These are phyloP conservation scores for Coemansia sp. DNA, from an alignment of 192 early-diverging fungal species.

Conservation along the genomic window DNA sequence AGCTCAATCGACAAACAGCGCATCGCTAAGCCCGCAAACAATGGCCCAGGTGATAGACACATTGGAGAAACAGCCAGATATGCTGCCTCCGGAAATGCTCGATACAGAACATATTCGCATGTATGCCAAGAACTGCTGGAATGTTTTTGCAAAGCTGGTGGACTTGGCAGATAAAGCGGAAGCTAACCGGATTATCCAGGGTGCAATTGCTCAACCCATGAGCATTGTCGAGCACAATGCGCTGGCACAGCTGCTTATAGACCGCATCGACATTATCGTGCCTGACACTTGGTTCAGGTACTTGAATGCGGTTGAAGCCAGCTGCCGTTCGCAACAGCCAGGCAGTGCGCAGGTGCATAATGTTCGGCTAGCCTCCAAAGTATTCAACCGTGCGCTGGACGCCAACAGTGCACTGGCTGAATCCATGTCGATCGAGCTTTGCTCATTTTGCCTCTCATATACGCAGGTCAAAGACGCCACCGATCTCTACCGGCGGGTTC, in stretches of 20 bases:
- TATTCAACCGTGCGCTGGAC: conserved; percentile 25
- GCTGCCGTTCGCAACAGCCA: conserved; percentile 22
- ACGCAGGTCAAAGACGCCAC: conserved; percentile 40
- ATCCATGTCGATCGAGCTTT: conserved; percentile 35
- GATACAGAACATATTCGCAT: conserved; percentile 17
- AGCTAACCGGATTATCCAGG: conserved; percentile 17
- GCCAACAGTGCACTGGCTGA: conserved; percentile 19
- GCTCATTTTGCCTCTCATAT: conserved; percentile 45
- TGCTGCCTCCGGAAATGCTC: conserved; percentile 10
- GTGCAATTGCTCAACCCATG: conserved; percentile 31
- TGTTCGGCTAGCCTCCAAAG: conserved; percentile 30
- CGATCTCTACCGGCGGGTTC: conserved; percentile 34
- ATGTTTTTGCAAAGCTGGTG: conserved; percentile 13
- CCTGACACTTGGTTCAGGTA: conserved; percentile 30
- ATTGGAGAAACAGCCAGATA: conserved; percentile 20
- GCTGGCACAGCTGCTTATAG: conserved; percentile 23
- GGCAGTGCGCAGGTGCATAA: conserved; percentile 21
- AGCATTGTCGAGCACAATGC: conserved; percentile 29
- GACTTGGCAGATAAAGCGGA: background rate
- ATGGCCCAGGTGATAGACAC: conserved; percentile 5
- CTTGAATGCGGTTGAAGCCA: conserved; percentile 44
- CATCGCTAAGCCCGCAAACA: conserved; percentile 7
- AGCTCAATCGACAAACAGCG: background rate
- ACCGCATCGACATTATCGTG: conserved; percentile 6
- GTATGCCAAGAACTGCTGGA: conserved; percentile 33